These are phyloP conservation scores for Metarhizium sp. DNA, from an alignment of 2,329 filamentous ascomycete genomes.

Conservation along the genomic window DNA sequence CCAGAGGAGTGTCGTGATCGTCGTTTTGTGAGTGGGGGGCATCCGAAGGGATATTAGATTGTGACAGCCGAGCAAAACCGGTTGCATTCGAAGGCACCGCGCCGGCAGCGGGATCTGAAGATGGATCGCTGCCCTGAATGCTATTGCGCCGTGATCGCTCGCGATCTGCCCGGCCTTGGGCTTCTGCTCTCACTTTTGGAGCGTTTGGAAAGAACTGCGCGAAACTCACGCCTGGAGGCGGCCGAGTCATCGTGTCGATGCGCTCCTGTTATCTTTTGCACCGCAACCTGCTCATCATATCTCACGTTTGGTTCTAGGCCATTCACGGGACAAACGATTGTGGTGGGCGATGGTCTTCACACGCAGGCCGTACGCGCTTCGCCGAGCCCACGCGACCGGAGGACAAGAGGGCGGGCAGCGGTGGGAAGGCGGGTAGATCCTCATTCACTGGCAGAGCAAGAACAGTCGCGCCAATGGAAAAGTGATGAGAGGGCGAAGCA, in stretches of 20 bases:
- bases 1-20: slow-evolving; percentile 49
- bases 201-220: slow-evolving; percentile 80
- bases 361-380: slow-evolving; percentile 13
- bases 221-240: slow-evolving; percentile 64
- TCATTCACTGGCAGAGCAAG: slow-evolving; percentile 40
- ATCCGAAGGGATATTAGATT: slow-evolving; percentile 16
- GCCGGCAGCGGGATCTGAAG: slow-evolving; percentile 13
- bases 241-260: slow-evolving; percentile 65
- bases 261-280: slow-evolving; percentile 40
- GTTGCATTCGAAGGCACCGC: slow-evolving; percentile 16
- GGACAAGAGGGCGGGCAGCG: slow-evolving; percentile 2
- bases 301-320: slow-evolving; percentile 22
- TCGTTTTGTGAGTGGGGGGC: slow-evolving; percentile 28
- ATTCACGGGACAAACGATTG: slow-evolving; percentile 13
- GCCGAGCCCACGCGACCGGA: slow-evolving; percentile 32
- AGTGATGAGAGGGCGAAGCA: not conserved
- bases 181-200: slow-evolving; percentile 50
- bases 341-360: slow-evolving; percentile 3
- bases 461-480: not conserved
- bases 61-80: slow-evolving; percentile 12
- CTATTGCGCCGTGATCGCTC: slow-evolving; percentile 18
- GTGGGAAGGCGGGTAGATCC: not conserved
- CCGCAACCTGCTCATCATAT: slow-evolving; percentile 49
- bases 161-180: slow-evolving; percentile 26
- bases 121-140: slow-evolving; percentile 13